Evolutionary conservation across 306 rosid species (phyloP), one percentile per base, ranked within the genome.

Genomic region (Coriaria nepalensis): DNA sequence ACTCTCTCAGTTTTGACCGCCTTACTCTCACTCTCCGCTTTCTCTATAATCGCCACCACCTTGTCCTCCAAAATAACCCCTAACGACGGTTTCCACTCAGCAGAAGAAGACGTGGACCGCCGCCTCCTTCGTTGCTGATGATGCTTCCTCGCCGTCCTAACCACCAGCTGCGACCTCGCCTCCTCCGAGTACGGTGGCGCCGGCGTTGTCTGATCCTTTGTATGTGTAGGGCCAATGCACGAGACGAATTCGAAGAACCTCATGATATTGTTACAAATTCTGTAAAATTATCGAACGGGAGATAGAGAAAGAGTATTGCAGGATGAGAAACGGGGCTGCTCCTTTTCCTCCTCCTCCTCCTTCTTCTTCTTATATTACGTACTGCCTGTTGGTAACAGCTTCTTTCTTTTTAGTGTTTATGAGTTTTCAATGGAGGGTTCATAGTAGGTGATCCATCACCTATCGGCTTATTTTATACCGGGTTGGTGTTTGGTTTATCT

Each of bases 1-100:
- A 58, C 50, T 7, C 49, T 63, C 9, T 49, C 52, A 5, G 55
- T n/a, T 20, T 41, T 58, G 0, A 9, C 53, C 4, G 56, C 5
- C n/a, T 43, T 45, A 10, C 45, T 42, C 13, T n/a, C 50, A 20
- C 29, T 20, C 29, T 1, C 29, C 29, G 29, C 29, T 20, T 20
- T 20, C 33, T 15, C 59, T 35, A 34, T 35, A 34, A 0, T 56
- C 52, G 10, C 53, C 39, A 33, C 6, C 40, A 7, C 9, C 2
- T 13, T 11, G 52, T 79, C 80, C 68, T 83, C 94, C 0, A 71
- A 57, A 6, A 83, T 83, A 5, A 88, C 15, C 35, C 62, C 38
- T 13, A 79, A 60, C 51, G 82, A 69, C 13, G 94, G 94, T 69
- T 44, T 77, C 94, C 94, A 83, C 4, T 74, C 76, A 0, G 14